Evolutionary conservation across 1,139 yeast genomes (phyloP).

Genomic region (Geotrichum candidum): DNA sequence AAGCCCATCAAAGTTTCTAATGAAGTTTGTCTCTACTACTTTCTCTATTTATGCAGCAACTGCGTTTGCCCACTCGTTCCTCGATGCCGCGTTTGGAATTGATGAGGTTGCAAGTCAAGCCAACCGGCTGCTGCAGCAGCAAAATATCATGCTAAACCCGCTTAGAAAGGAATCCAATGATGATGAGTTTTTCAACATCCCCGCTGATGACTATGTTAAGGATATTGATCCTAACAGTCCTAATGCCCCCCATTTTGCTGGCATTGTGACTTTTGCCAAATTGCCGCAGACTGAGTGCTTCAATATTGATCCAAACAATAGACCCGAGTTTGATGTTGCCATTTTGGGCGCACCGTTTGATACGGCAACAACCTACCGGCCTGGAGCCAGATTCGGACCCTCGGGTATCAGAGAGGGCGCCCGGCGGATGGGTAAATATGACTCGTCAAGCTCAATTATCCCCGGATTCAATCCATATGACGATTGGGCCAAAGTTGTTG

Average conservation of each 20-base stretch:
- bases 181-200: conserved; percentile 10
- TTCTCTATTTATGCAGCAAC: background rate
- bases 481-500: conserved; percentile 51
- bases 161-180: background rate
- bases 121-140: background rate
- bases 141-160: conserved; percentile 4
- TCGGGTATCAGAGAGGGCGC: conserved; percentile 67
- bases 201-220: conserved; percentile 15
- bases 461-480: conserved; percentile 59
- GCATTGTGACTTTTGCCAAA: conserved; percentile 70
- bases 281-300: conserved; percentile 56
- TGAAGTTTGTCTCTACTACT: background rate
- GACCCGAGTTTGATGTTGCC: conserved; percentile 52
- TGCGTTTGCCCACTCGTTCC: conserved; percentile 1
- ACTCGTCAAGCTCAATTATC: conserved; percentile 44
- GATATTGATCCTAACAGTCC: conserved; percentile 12
- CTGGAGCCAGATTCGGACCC: conserved; percentile 80
- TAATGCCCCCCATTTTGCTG: conserved; percentile 30
- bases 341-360: conserved; percentile 74
- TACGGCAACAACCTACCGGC: conserved; percentile 65
- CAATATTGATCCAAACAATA: conserved; percentile 35
- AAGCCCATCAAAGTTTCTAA: background rate
- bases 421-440: conserved; percentile 41
- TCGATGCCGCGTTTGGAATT: background rate
- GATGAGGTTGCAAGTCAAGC: background rate